phyloP scores from a whole-genome alignment of 106 monocot genomes.

The Phalaenopsis equestris region DNA sequence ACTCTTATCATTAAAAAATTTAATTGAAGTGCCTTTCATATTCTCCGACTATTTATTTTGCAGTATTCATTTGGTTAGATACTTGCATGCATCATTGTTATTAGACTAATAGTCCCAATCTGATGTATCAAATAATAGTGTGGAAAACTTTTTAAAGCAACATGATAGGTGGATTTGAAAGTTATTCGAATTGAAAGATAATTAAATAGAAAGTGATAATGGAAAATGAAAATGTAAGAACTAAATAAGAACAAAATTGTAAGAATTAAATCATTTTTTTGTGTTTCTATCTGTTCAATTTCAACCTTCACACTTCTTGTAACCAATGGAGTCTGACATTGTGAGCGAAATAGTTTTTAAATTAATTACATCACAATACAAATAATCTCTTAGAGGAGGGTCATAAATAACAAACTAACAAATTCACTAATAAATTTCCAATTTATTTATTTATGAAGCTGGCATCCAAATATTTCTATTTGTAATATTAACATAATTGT shows the following conservation, averaged over 20 bases:
- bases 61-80: background rate
- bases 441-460: too few relatives aligned
- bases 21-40: background rate
- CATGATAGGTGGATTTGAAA: background rate
- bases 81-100: background rate
- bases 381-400: too few relatives aligned
- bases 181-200: too few relatives aligned
- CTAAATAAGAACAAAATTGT: background rate
- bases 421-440: too few relatives aligned
- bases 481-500: too few relatives aligned
- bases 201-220: too few relatives aligned
- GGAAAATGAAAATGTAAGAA: background rate
- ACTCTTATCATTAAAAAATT: background rate
- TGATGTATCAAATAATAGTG: background rate
- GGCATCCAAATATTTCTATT: too few relatives aligned
- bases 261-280: background rate
- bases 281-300: background rate
- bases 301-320: background rate
- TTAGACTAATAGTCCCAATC: too few relatives aligned
- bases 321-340: background rate
- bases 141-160: background rate
- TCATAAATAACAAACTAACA: too few relatives aligned
- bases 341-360: too few relatives aligned
- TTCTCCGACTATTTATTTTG: background rate
- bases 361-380: too few relatives aligned